A percentile compares a stretch with the other conserved stretches of the same genome.
phyloP scores from a whole-genome alignment of 1,284 basidiomycete species.

The Heterobasidion occidentale region DNA sequence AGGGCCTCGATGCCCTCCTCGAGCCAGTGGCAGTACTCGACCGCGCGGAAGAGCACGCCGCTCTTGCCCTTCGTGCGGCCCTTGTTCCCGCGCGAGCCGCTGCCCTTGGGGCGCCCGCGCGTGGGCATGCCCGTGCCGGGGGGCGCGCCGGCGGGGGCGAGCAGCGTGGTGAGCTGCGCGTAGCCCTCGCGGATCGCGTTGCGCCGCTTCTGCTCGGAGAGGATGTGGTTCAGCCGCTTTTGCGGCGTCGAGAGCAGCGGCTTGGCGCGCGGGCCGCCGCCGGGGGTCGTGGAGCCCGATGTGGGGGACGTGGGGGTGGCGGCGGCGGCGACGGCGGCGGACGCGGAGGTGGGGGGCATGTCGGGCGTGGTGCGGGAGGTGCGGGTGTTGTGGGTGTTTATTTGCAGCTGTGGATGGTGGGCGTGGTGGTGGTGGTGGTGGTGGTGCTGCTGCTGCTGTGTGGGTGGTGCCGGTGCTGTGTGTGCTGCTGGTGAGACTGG shows the following conservation, averaged over 20 bases:
- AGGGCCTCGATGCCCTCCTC: constrained; percentile 66
- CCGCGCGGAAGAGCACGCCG: constrained; percentile 72
- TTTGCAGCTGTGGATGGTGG: not conserved
- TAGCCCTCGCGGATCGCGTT: constrained; percentile 88
- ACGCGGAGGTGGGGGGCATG: not conserved
- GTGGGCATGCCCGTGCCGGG: constrained; percentile 67
- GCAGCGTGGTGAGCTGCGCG: constrained; percentile 70
- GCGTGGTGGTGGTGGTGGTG: not conserved
- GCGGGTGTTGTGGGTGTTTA: not conserved
- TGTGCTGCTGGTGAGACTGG: too few relatives aligned
- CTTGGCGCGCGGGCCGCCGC: constrained; percentile 21
- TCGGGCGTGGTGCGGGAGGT: not conserved
- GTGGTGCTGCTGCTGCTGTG: too few relatives aligned
- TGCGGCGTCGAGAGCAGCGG: constrained; percentile 75
- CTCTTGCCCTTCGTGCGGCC: constrained; percentile 69
- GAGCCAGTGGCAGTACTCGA: constrained; percentile 71
- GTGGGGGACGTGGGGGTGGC: not conserved
- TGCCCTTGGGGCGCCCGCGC: constrained; percentile 73
- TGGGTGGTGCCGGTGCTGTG: too few relatives aligned
- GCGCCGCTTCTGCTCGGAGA: constrained; percentile 85
- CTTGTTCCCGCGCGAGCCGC: constrained; percentile 33
- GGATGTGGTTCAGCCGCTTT: constrained; percentile 90
- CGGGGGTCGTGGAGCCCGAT: not conserved
- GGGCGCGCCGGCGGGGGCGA: constrained; percentile 61
- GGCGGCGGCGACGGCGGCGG: not conserved